Percentiles rank a stretch among this genome's conserved stretches.
These are phyloP conservation scores for Leccinum cinnamomeum DNA, from an alignment of 1,284 basidiomycete species.

Conservation along the genomic window DNA sequence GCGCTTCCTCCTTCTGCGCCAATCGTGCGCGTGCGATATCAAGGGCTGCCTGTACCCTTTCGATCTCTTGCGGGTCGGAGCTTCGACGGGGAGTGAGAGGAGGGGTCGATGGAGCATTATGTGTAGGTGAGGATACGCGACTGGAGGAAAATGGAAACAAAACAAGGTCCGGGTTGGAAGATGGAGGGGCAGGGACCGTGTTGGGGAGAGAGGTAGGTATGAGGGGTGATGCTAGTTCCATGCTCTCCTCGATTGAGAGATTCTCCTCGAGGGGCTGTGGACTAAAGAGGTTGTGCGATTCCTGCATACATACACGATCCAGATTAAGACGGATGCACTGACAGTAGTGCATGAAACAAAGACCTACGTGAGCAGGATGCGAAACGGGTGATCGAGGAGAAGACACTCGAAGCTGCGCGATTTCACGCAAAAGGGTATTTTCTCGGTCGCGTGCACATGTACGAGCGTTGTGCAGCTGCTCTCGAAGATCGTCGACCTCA, in stretches of 20 bases:
- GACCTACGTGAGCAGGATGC: slow-evolving; percentile 14
- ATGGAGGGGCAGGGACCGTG: neutral
- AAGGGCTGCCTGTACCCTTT: slow-evolving; percentile 21
- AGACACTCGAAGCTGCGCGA: slow-evolving; percentile 19
- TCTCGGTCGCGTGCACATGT: slow-evolving; percentile 23
- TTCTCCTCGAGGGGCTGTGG: slow-evolving; percentile 25
- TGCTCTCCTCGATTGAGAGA: slow-evolving; percentile 45
- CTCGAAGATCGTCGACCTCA: slow-evolving; percentile 27
- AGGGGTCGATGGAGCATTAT: neutral
- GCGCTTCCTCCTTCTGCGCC: slow-evolving; percentile 23
- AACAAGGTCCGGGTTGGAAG: slow-evolving; percentile 18
- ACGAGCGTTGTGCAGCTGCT: slow-evolving; percentile 25
- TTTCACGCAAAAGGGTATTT: slow-evolving; percentile 26
- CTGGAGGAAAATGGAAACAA: slow-evolving; percentile 30
- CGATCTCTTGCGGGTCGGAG: slow-evolving; percentile 15
- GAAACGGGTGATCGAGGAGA: neutral
- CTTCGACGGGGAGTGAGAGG: slow-evolving; percentile 1
- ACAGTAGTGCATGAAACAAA: neutral
- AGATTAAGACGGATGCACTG: neutral
- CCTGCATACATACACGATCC: slow-evolving; percentile 13
- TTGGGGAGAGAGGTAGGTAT: slow-evolving; percentile 35
- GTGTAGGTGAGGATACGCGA: slow-evolving; percentile 17
- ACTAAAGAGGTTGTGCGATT: slow-evolving; percentile 9
- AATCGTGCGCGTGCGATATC: slow-evolving; percentile 21
- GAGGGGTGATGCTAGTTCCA: slow-evolving; percentile 61